Conservation (phyloP, 306 rosid genomes). For the Adenanthera pavonina region DNA sequence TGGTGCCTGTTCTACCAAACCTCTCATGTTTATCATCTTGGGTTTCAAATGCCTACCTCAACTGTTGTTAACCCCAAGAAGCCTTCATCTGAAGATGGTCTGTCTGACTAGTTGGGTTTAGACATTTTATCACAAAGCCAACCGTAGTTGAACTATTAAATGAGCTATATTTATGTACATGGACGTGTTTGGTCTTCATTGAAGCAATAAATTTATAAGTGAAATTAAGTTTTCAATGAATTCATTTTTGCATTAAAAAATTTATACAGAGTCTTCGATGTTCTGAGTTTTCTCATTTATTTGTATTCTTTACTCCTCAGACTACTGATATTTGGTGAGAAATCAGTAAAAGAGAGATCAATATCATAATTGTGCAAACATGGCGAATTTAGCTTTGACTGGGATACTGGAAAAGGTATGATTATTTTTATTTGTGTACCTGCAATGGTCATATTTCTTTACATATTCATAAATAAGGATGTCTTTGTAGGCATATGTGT, state of each 20-base stretch:
- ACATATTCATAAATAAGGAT: not conserved
- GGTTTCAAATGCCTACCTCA: not conserved
- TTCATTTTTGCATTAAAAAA: conserved; percentile 5
- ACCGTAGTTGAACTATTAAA: not conserved
- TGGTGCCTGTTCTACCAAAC: not conserved
- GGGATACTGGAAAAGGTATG: conserved; percentile 86
- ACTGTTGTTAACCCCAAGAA: not conserved
- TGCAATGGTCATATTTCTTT: not conserved
- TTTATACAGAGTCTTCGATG: not conserved
- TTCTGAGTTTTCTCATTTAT: conserved; percentile 3
- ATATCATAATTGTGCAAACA: conserved; percentile 29
- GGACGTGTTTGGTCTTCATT: not conserved
- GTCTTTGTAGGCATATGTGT: not conserved
- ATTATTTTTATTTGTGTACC: not conserved
- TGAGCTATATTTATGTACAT: not conserved
- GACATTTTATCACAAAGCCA: not conserved
- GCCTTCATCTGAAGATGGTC: not conserved
- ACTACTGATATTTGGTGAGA: conserved; percentile 33
- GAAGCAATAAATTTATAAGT: not conserved
- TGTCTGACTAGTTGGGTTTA: not conserved
- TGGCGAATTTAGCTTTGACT: conserved; percentile 80
- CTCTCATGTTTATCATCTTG: not conserved
- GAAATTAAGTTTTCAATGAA: not conserved
- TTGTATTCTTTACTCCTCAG: conserved; percentile 24
- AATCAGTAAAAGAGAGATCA: conserved; percentile 1